Base-by-base conservation (phyloP, 2,329 filamentous ascomycete genomes). In the Corynespora cassiicola region DNA sequence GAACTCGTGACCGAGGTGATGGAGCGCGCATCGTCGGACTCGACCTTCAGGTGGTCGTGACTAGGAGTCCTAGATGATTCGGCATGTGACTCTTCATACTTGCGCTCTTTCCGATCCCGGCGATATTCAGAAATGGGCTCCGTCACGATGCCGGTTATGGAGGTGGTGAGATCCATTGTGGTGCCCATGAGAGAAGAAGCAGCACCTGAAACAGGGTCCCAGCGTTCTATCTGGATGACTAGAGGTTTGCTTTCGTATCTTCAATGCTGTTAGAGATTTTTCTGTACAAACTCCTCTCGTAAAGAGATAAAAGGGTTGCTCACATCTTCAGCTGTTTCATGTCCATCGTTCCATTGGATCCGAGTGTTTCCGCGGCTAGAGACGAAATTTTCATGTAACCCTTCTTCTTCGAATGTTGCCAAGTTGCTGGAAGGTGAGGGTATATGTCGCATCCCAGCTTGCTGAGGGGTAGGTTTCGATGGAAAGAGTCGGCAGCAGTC, bases 321-420 rank as follows among this genome's bases (percentile, higher is more conserved):
- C 19, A 90, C 79, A 92, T 68, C 58, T 90, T 89, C 14, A 94
- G 66, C 52, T 91, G 83, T 1, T 81, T 77, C 52, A 88, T 86
- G 35, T 84, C 76, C 3, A 95, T 53, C 17, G 84, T 66, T 0
- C 81, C 82, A 48, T 81, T 77, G 14, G 83, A 79, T 1, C 85
- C 83, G 21, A 94, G 69, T 0, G 85, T 78, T 5, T 84, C 78
- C 3, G 87, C 88, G 9, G 87, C 88, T 41, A 95, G 75, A 0
- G 87, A 77, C 56, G 87, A 91, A 8, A 95, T 70, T 2, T 76
- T 76, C 12, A 87, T 34, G 15, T 28, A 11, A 27, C 6, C 7
- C 33, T 32, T 31, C 12, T n/a, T 16, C 17, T 20, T 36, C 27
- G 7, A 16, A 23, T 22, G 11, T 19, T 10, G 25, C n/a, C 90